phyloP scores from a whole-genome alignment of 306 rosid genomes.

The Lathyrus tuberosus region DNA sequence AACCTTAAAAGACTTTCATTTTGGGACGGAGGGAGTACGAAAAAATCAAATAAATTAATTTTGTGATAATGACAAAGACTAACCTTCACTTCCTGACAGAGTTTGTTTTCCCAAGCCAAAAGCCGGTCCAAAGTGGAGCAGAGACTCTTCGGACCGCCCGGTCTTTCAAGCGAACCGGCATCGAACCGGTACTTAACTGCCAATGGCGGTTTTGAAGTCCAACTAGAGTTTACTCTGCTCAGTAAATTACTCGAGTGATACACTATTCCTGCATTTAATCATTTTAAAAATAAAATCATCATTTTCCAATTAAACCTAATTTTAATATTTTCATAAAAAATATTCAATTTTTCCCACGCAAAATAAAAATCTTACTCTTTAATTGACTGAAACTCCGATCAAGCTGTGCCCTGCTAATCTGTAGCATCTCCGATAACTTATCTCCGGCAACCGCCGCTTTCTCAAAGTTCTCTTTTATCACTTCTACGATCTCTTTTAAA shows the following conservation, averaged over 20 bases:
- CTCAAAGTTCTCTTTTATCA: constrained; percentile 75
- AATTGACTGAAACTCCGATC: constrained; percentile 87
- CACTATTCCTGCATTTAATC: constrained; percentile 69
- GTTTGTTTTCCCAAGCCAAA: constrained; percentile 96
- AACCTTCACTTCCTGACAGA: constrained; percentile 86
- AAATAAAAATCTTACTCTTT: constrained; percentile 53
- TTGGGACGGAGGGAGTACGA: too few species aligned
- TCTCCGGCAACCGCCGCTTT: constrained; percentile 83
- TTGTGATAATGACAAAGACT: neutral
- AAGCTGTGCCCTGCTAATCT: constrained; percentile 72
- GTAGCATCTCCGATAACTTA: constrained; percentile 77
- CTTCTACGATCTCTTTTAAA: constrained; percentile 86
- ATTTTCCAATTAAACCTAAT: neutral
- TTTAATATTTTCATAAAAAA: too few species aligned
- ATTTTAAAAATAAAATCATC: neutral
- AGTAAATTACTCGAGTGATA: constrained; percentile 84
- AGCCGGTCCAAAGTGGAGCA: constrained; percentile 89
- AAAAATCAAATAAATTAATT: neutral
- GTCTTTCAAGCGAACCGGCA: constrained; percentile 56
- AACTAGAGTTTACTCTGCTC: constrained; percentile 77
- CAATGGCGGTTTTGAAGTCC: constrained; percentile 95
- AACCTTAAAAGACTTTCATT: too few species aligned
- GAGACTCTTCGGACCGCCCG: constrained; percentile 74
- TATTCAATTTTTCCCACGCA: too few species aligned
- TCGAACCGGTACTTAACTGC: constrained; percentile 86